phyloP scores from a whole-genome alignment of 2,329 filamentous ascomycete genomes.

The Cladophialophora chaetospira region DNA sequence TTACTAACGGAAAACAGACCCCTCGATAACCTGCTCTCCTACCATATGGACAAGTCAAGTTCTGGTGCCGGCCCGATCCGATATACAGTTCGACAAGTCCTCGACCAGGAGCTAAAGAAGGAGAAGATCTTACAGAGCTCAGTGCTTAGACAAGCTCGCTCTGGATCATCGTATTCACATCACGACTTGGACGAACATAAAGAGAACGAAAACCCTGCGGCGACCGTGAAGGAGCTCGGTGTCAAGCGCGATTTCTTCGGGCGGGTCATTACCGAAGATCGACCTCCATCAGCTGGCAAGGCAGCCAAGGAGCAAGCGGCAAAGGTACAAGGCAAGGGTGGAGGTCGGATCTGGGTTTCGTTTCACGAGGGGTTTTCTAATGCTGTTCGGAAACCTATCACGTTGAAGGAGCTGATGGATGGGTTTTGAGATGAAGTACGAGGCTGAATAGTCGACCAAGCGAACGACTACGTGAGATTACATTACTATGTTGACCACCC shows the following conservation, averaged over 20 bases:
- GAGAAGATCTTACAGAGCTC: constrained; percentile 68
- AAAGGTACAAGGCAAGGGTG: constrained; percentile 41
- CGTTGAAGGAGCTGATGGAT: constrained; percentile 72
- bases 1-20: constrained; percentile 43
- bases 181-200: constrained; percentile 35
- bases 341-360: constrained; percentile 76
- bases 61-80: constrained; percentile 69
- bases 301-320: constrained; percentile 34
- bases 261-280: constrained; percentile 57
- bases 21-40: constrained; percentile 76
- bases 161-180: constrained; percentile 6
- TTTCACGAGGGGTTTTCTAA: constrained; percentile 91
- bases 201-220: constrained; percentile 34
- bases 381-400: constrained; percentile 85
- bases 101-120: constrained; percentile 85
- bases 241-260: constrained; percentile 87
- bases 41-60: constrained; percentile 62
- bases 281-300: constrained; percentile 32
- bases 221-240: constrained; percentile 34
- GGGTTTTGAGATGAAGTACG: constrained; percentile 39
- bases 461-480: too few species aligned
- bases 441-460: too few species aligned
- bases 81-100: constrained; percentile 90
- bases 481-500: too few species aligned
- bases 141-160: constrained; percentile 64